Base-by-base conservation (phyloP, 2,329 filamentous ascomycete species). In the Beauveria scarabaeidicola region DNA sequence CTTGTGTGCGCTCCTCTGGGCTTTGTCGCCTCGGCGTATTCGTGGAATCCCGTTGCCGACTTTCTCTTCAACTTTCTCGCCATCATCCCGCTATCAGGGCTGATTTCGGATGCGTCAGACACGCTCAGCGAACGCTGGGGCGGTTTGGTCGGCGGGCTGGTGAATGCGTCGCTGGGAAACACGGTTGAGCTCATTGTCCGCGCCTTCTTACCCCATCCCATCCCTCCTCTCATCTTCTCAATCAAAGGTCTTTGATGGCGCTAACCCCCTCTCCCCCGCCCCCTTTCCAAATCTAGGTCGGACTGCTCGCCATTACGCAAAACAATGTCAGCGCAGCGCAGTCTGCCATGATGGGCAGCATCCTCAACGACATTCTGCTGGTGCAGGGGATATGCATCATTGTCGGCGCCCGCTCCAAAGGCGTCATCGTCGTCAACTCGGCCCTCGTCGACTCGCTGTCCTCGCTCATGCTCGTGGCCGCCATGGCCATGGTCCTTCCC, bases 351-450 rank as follows among this genome's bases (percentile, higher is more conserved):
- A 57, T 63, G 40, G 62, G 62, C 53, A 63, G 62, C 47, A 63
- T 63, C 48, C 61, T 63, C 40, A 62, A 61, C 19, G 62, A 63
- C 52, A 63, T 62, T 43, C 47, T 63, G 15, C 47, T 63, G 27
- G 62, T 63, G n/a, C 62, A 63, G 52, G 62, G 62, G 4, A 60
- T 55, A 19, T 63, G 62, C 54, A 62, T 63, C 52, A 63, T 63
- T 21, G 55, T 59, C n/a, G 62, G 57, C 13, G 61, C 62, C 17
- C 53, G 62, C 32, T 52, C 60, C 51, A 63, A 60, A 9, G 62
- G 62, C 21, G 62, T 63, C 21, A 32, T 63, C 15, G 29, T 60
- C 6, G 60, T 63, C 59, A 64, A 64, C 46, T 61, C 61, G 11
- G 59, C 61, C 19, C 52, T 64, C 17, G 61, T 62, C 25, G 62